phyloP scores from a whole-genome alignment of 2,329 filamentous ascomycete genomes.

The Fusarium transvaalense region DNA sequence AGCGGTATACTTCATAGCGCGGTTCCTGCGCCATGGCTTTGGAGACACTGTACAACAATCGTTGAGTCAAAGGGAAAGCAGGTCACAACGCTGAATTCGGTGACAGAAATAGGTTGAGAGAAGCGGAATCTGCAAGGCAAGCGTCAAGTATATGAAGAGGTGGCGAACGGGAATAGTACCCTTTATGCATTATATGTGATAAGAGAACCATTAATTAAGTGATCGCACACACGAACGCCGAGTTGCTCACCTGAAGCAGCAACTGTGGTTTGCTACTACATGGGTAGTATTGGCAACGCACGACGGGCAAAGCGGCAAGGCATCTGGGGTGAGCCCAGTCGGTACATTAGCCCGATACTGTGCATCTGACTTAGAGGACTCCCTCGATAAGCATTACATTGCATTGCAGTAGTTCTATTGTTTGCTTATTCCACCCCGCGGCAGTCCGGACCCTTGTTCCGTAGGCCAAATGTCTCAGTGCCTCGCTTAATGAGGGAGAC shows the following conservation, averaged over 20 bases:
- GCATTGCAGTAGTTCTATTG: constrained; percentile 32
- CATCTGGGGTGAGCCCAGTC: constrained; percentile 22
- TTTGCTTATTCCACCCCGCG: constrained; percentile 24
- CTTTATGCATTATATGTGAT: constrained; percentile 26
- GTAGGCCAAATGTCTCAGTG: constrained; percentile 16
- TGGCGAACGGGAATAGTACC: background rate
- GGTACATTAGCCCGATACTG: constrained; percentile 16
- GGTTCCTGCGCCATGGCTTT: constrained; percentile 24
- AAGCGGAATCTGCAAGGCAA: background rate
- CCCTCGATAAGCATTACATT: constrained; percentile 37
- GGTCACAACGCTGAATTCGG: background rate
- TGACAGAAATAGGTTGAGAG: background rate
- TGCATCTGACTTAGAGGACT: constrained; percentile 9
- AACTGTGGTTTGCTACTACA: constrained; percentile 19
- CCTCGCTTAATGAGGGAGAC: constrained; percentile 7
- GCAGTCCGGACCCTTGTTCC: constrained; percentile 31
- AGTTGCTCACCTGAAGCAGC: background rate
- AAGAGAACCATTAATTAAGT: constrained; percentile 11
- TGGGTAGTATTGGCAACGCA: constrained; percentile 21
- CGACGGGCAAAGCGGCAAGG: constrained; percentile 21
- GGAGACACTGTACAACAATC: background rate
- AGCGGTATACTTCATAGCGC: constrained; percentile 22
- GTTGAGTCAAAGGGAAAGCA: background rate
- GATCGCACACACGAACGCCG: constrained; percentile 1
- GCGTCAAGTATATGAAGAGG: background rate